A percentile compares a stretch with the other conserved stretches of the same genome.
Conservation (phyloP, 345 rosid species). For the Turnera subulata region DNA sequence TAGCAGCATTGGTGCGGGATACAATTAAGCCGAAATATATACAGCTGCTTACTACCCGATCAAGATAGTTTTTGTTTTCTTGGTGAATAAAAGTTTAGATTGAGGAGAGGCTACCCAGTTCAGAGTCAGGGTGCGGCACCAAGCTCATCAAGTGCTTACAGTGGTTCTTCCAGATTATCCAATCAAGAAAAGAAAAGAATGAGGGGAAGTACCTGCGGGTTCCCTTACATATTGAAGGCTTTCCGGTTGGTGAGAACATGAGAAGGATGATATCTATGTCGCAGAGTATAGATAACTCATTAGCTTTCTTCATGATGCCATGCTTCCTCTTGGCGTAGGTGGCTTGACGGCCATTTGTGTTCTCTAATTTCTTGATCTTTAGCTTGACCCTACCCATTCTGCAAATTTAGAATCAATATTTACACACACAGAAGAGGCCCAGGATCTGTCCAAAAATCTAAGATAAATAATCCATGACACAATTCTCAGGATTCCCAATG, state of each 20-base stretch:
- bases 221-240: constrained; percentile 56
- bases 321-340: constrained; percentile 67
- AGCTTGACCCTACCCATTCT: constrained; percentile 87
- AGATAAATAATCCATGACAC: not conserved
- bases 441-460: not conserved
- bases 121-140: too few species aligned
- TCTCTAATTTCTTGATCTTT: constrained; percentile 66
- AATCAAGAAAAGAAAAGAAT: not conserved
- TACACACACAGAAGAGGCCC: not conserved
- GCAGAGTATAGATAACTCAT: constrained; percentile 65
- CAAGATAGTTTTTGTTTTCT: too few species aligned
- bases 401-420: constrained; percentile 7
- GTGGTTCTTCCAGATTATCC: too few species aligned
- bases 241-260: constrained; percentile 75
- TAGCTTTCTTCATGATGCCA: constrained; percentile 78
- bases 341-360: constrained; percentile 59
- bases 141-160: too few species aligned
- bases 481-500: not conserved
- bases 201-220: constrained; percentile 42
- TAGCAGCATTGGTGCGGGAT: not conserved
- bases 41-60: too few species aligned
- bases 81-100: too few species aligned
- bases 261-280: constrained; percentile 67
- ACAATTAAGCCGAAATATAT: too few species aligned
- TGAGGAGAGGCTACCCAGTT: too few species aligned